Conservation (phyloP, 1,284 basidiomycete species). For the Macrocystidia cucumis region DNA sequence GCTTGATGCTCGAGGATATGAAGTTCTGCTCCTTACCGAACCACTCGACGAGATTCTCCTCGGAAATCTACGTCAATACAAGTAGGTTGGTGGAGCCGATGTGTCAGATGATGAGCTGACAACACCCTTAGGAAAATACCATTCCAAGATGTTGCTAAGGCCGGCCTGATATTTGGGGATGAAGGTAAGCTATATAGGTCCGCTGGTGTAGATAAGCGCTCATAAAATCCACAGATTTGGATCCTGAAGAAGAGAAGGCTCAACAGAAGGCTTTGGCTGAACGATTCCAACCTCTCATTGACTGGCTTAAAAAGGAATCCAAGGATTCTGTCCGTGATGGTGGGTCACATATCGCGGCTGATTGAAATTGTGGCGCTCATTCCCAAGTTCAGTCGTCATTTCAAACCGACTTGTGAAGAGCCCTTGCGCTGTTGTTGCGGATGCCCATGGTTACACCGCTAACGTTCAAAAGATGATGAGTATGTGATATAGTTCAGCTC, state of each 20-base stretch:
- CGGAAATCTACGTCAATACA: conserved; percentile 67
- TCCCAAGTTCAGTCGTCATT: conserved; percentile 57
- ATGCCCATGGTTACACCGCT: conserved; percentile 80
- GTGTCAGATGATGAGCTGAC: conserved; percentile 4
- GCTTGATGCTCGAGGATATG: conserved; percentile 87
- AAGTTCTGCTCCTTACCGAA: conserved; percentile 82
- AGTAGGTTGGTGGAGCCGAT: conserved; percentile 40
- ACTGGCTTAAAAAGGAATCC: conserved; percentile 73
- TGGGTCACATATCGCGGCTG: conserved; percentile 24
- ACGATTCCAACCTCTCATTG: conserved; percentile 69
- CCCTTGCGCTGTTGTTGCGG: conserved; percentile 88
- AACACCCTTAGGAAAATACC: conserved; percentile 51
- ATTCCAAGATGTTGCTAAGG: conserved; percentile 92
- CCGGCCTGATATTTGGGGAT: conserved; percentile 87
- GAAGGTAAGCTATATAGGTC: conserved; percentile 42
- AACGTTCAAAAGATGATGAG: conserved; percentile 85
- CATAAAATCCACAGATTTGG: conserved; percentile 32
- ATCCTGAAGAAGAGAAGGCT: conserved; percentile 65
- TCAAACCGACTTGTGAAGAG: conserved; percentile 89
- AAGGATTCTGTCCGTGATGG: conserved; percentile 74
- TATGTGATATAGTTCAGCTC: too few species aligned
- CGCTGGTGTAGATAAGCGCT: too few species aligned
- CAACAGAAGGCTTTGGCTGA: conserved; percentile 55
- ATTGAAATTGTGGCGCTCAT: conserved; percentile 2
- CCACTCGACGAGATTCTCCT: conserved; percentile 88